Conservation (phyloP, 179 eudicot species). For the Dionaea muscipula region DNA sequence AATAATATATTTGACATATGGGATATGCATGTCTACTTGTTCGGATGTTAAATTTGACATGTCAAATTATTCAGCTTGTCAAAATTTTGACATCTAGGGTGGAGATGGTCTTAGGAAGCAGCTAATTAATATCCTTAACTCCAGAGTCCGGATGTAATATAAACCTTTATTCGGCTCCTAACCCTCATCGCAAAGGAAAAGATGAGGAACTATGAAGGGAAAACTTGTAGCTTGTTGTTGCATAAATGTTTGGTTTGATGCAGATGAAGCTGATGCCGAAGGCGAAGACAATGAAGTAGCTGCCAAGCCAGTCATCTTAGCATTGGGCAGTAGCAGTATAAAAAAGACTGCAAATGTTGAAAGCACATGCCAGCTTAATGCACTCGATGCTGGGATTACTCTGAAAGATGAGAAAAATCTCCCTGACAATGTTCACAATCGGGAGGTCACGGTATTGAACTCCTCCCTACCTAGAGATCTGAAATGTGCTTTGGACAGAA, state of each 20-base stretch:
- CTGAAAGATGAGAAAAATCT: constrained; percentile 15
- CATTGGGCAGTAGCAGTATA: constrained; percentile 19
- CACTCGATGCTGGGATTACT: constrained; percentile 9
- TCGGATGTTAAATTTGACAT: too few species aligned
- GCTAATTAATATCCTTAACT: neutral
- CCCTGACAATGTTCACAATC: constrained; percentile 4
- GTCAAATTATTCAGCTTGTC: too few species aligned
- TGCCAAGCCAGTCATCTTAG: constrained; percentile 19
- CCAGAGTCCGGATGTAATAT: neutral
- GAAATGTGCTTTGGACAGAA: neutral
- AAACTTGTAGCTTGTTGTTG: neutral
- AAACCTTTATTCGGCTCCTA: neutral
- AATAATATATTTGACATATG: too few species aligned
- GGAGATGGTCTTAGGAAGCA: neutral
- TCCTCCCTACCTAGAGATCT: too few species aligned
- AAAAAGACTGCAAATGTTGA: constrained; percentile 9
- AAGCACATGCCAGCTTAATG: constrained; percentile 12
- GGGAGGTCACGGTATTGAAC: too few species aligned
- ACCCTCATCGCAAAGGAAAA: neutral
- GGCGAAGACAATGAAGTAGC: constrained; percentile 8
- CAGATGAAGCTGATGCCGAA: constrained; percentile 17
- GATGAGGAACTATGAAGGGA: neutral
- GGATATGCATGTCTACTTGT: too few species aligned
- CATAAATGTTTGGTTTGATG: constrained; percentile 5
- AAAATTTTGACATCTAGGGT: too few species aligned